Conservation (phyloP, 1,284 basidiomycete species). For the Leccinum huronense region DNA sequence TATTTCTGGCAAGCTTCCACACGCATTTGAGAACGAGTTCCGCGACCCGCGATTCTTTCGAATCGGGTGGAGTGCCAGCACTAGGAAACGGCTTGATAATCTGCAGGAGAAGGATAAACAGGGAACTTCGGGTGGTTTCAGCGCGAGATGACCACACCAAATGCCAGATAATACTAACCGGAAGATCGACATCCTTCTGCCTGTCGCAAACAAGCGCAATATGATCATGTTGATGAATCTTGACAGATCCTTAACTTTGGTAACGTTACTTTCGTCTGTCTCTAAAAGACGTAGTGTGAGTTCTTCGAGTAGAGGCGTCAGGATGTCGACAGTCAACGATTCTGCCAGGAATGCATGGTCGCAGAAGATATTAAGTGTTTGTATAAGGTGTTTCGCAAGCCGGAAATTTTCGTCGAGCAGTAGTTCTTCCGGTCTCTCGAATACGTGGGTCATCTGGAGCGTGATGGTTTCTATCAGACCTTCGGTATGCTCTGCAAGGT, state of each 20-base stretch:
- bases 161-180: slow-evolving; percentile 52
- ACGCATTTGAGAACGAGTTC: slow-evolving; percentile 98
- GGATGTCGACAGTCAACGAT: slow-evolving; percentile 75
- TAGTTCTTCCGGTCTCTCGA: slow-evolving; percentile 75
- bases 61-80: slow-evolving; percentile 63
- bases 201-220: slow-evolving; percentile 88
- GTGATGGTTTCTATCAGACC: slow-evolving; percentile 87
- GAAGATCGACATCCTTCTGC: slow-evolving; percentile 89
- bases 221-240: slow-evolving; percentile 99
- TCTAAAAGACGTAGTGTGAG: slow-evolving; percentile 87
- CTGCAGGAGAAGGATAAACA: slow-evolving; percentile 83
- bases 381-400: slow-evolving; percentile 93
- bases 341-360: slow-evolving; percentile 81
- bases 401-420: slow-evolving; percentile 78
- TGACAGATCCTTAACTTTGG: slow-evolving; percentile 83
- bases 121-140: slow-evolving; percentile 45
- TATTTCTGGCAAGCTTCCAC: slow-evolving; percentile 96
- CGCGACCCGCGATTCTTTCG: slow-evolving; percentile 86
- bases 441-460: slow-evolving; percentile 85
- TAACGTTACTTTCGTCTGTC: slow-evolving; percentile 79
- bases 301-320: slow-evolving; percentile 81
- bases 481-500: slow-evolving; percentile 81
- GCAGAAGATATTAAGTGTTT: slow-evolving; percentile 89
- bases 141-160: slow-evolving; percentile 4
- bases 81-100: slow-evolving; percentile 85